phyloP scores from a whole-genome alignment of 371 early-diverging fungal species.

The Entomophthora muscae region DNA sequence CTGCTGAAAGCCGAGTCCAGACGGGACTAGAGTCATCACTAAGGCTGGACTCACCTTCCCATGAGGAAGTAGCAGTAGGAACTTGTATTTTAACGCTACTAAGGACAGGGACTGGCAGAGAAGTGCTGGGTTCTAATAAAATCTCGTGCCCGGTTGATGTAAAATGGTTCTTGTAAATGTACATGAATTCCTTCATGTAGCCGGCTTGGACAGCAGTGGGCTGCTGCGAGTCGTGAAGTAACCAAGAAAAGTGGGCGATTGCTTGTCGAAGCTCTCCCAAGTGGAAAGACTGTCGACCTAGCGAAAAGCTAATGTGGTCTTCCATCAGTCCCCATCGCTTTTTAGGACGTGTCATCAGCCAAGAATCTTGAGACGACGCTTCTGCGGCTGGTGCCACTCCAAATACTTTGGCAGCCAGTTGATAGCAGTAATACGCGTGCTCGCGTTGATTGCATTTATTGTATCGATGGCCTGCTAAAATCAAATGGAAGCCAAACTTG shows the following conservation, averaged over 20 bases:
- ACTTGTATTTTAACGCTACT: neutral
- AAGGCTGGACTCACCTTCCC: neutral
- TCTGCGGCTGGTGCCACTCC: neutral
- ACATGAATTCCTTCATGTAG: conserved; percentile 57
- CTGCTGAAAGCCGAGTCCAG: neutral
- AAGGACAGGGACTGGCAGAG: neutral
- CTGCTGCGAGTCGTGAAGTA: conserved; percentile 46
- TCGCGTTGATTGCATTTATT: conserved; percentile 45
- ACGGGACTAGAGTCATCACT: neutral
- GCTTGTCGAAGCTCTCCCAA: conserved; percentile 34
- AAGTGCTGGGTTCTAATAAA: neutral
- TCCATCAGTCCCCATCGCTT: conserved; percentile 61
- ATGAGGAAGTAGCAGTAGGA: neutral
- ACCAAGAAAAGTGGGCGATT: conserved; percentile 35
- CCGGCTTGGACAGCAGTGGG: conserved; percentile 43
- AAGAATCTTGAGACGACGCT: neutral
- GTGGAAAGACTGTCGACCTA: conserved; percentile 57
- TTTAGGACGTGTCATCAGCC: conserved; percentile 13
- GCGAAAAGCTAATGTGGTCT: conserved; percentile 69
- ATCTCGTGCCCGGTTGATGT: neutral
- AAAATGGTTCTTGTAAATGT: conserved; percentile 31
- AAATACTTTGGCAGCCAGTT: conserved; percentile 31
- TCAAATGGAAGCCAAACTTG: conserved; percentile 72
- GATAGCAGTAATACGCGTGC: conserved; percentile 60
- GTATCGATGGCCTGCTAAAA: conserved; percentile 74